These are phyloP conservation scores for Flaveria ramosissima DNA, from an alignment of 129 eudicot genomes.

Conservation along the genomic window DNA sequence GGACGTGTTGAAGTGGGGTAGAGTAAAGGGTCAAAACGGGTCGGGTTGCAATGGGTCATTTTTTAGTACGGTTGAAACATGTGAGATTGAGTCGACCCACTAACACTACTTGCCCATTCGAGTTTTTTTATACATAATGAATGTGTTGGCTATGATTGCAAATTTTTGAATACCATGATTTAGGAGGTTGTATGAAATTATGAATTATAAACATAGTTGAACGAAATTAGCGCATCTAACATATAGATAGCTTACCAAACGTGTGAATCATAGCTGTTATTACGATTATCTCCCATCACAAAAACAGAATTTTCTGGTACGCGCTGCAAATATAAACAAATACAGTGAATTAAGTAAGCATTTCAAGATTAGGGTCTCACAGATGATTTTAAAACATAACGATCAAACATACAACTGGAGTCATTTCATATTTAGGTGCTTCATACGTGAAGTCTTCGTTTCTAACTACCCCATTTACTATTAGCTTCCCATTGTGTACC, in stretches of 20 bases:
- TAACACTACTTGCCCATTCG: not conserved
- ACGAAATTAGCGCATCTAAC: not conserved
- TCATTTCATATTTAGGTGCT: slow-evolving; percentile 89
- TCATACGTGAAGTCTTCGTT: slow-evolving; percentile 74
- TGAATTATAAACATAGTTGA: no score
- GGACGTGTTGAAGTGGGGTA: not conserved
- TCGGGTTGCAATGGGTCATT: not conserved
- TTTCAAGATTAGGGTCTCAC: slow-evolving; percentile 11
- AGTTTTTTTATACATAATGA: not conserved
- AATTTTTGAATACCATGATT: not conserved
- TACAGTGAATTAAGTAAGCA: slow-evolving; percentile 8
- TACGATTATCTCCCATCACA: slow-evolving; percentile 99
- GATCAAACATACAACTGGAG: slow-evolving; percentile 54
- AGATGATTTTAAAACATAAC: slow-evolving; percentile 9
- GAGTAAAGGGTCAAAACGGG: not conserved
- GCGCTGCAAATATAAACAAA: slow-evolving; percentile 49
- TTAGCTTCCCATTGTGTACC: slow-evolving; percentile 86
- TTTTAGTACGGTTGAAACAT: not conserved
- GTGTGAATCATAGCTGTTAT: slow-evolving; percentile 97
- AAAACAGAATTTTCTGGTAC: slow-evolving; percentile 91
- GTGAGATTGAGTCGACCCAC: not conserved
- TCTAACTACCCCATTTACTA: slow-evolving; percentile 78
- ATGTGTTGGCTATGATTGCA: not conserved
- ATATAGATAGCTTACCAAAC: slow-evolving; percentile 59
- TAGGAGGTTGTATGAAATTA: no score